phyloP scores from a whole-genome alignment of 179 eudicot genomes.

The Beta corolliflora region DNA sequence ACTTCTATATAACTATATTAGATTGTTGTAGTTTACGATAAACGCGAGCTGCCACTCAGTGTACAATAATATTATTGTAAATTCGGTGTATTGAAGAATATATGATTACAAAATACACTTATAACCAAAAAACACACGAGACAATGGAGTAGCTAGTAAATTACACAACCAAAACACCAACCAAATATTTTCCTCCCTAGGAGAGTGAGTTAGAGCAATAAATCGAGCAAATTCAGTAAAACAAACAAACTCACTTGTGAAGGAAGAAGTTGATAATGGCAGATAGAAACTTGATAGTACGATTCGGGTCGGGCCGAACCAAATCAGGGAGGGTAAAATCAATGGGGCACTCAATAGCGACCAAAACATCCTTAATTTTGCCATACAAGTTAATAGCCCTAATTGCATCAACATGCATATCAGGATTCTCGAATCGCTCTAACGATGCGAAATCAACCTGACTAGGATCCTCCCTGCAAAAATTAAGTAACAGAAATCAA shows the following conservation, averaged over 20 bases:
- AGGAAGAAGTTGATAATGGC: constrained; percentile 67
- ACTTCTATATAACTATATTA: too few relatives aligned
- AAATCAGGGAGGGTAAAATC: constrained; percentile 61
- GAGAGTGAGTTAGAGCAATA: not conserved
- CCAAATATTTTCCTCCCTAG: too few relatives aligned
- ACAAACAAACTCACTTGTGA: constrained; percentile 44
- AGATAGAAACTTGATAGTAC: constrained; percentile 58
- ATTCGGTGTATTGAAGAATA: too few relatives aligned
- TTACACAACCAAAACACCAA: too few relatives aligned
- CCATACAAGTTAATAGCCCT: constrained; percentile 48
- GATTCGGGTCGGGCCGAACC: constrained; percentile 61
- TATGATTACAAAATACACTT: too few relatives aligned
- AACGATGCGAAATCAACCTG: constrained; percentile 67
- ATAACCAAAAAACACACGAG: too few relatives aligned
- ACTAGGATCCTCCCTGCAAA: constrained; percentile 66
- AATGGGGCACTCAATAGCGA: constrained; percentile 53
- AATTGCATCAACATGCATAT: constrained; percentile 64
- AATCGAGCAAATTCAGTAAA: not conserved
- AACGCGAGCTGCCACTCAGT: too few relatives aligned
- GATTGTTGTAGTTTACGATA: too few relatives aligned
- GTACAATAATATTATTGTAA: too few relatives aligned
- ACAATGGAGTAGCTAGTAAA: too few relatives aligned
- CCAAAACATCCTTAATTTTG: constrained; percentile 49
- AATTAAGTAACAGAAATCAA: not conserved
- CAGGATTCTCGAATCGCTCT: constrained; percentile 82